phyloP scores from a whole-genome alignment of 345 rosid species.

The Clausena lansium region DNA sequence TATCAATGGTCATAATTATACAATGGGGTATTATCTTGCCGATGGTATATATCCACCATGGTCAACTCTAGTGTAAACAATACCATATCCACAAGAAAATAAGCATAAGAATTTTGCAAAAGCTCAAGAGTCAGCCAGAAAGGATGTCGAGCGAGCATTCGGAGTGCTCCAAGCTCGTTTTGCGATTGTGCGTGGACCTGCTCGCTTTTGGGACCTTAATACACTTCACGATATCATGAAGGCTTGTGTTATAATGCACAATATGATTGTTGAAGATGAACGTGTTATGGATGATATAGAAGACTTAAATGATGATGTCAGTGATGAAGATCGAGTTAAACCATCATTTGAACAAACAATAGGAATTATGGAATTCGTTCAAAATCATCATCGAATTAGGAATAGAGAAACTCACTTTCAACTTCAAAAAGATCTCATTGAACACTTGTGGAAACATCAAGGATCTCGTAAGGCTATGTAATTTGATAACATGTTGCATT shows the following conservation, averaged over 20 bases:
- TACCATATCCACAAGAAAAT: neutral
- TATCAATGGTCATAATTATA: neutral
- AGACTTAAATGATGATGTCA: neutral
- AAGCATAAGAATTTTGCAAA: neutral
- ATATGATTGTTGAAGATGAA: neutral
- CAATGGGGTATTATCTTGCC: neutral
- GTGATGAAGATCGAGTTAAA: neutral
- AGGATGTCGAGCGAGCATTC: neutral
- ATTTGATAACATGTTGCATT: no score
- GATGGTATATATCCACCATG: neutral
- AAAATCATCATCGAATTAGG: neutral
- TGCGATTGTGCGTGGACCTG: neutral
- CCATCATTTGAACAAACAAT: no score
- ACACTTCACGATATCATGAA: neutral
- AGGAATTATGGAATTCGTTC: neutral
- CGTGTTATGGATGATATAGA: neutral
- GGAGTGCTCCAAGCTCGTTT: neutral
- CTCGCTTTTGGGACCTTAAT: neutral
- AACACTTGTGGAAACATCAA: neutral
- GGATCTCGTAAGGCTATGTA: neutral
- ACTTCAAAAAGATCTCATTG: neutral
- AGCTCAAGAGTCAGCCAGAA: neutral
- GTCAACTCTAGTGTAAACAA: neutral
- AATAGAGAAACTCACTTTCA: neutral
- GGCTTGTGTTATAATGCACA: no score